phyloP scores from a whole-genome alignment of 2,329 filamentous ascomycete species.

The Ceratocystis destructans region DNA sequence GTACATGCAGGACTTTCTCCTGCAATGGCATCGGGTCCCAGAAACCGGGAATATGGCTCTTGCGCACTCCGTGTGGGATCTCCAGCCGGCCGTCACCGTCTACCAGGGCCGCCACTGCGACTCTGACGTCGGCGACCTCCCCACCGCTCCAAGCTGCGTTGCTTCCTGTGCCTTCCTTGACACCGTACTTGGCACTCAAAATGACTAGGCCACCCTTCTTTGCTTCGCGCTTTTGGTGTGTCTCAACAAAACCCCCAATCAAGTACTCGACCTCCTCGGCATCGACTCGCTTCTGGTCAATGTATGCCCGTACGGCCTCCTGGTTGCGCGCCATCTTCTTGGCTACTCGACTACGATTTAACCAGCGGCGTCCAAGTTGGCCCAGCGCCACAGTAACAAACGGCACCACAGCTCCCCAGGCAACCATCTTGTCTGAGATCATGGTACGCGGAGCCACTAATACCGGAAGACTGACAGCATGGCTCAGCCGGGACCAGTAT shows the following conservation, averaged over 20 bases:
- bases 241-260: conserved; percentile 30
- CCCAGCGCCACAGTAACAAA: conserved; percentile 29
- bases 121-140: conserved; percentile 37
- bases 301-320: conserved; percentile 11
- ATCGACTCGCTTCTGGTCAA: conserved; percentile 30
- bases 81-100: conserved; percentile 27
- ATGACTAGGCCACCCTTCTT: conserved; percentile 33
- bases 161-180: conserved; percentile 22
- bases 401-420: conserved; percentile 30
- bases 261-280: conserved; percentile 34
- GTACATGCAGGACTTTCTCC: conserved; percentile 34
- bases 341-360: conserved; percentile 25
- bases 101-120: conserved; percentile 35
- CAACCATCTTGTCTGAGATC: conserved; percentile 25
- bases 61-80: conserved; percentile 31
- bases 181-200: conserved; percentile 36
- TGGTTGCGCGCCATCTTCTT: conserved; percentile 11
- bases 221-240: conserved; percentile 27
- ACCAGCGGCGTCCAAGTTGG: conserved; percentile 23
- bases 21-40: conserved; percentile 36
- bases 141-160: conserved; percentile 26
- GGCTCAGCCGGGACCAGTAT: conserved; percentile 35
- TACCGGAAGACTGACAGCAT: conserved; percentile 21
- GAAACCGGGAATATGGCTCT: conserved; percentile 36
- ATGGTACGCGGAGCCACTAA: conserved; percentile 22